Conservation (phyloP, 1,284 basidiomycete genomes). For the Ceratobasidium sp. region DNA sequence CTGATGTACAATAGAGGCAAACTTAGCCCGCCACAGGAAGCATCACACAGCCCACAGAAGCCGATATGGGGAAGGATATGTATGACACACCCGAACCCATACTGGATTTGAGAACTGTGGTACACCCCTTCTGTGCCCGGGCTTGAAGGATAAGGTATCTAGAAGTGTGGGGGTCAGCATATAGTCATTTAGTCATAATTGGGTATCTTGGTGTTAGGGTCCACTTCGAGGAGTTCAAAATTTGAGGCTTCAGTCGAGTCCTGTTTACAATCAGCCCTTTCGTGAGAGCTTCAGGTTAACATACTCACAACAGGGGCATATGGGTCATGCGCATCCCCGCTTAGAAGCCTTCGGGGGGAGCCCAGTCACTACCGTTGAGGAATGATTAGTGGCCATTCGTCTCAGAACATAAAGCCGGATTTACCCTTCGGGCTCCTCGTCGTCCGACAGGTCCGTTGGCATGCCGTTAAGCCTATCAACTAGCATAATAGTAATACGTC, state of each 20-base stretch:
- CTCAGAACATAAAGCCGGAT: no score
- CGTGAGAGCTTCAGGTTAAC: no score
- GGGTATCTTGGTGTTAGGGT: background rate
- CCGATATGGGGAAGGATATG: background rate
- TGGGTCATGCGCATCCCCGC: background rate
- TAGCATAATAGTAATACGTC: background rate
- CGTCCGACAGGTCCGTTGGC: background rate
- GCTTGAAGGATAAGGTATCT: background rate
- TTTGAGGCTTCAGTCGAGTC: background rate
- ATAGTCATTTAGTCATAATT: background rate
- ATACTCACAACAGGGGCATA: background rate
- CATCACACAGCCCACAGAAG: background rate
- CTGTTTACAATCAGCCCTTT: background rate
- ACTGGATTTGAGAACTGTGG: conserved; percentile 9
- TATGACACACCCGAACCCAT: background rate
- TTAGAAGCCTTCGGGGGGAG: background rate
- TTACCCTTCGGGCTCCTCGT: background rate
- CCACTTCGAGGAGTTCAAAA: background rate
- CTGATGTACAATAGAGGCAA: no score
- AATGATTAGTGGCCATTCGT: background rate
- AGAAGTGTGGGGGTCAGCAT: background rate
- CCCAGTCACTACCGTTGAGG: background rate
- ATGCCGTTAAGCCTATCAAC: background rate
- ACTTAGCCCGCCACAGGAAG: background rate
- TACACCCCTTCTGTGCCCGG: conserved; percentile 5